Evolutionary conservation across 164 flowering plant species (phyloP).

Genomic region (Macadamia integrifolia): DNA sequence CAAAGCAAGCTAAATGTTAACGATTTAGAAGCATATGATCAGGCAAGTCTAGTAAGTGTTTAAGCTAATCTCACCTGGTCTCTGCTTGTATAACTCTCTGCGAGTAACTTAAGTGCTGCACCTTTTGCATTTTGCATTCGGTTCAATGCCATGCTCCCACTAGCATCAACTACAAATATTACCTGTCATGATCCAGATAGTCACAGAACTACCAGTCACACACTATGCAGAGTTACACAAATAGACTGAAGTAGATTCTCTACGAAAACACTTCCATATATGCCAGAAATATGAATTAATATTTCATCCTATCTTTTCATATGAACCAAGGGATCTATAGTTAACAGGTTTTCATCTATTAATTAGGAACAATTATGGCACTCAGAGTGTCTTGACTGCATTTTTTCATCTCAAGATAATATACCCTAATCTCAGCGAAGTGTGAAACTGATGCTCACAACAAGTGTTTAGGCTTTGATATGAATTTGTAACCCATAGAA

Average conservation of each 20-base stretch:
- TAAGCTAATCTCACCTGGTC: constrained; percentile 63
- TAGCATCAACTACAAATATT: constrained; percentile 98
- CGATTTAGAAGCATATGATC: background rate
- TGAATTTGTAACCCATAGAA: background rate
- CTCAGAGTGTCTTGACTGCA: background rate
- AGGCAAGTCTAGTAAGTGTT: background rate
- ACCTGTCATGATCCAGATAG: constrained; percentile 48
- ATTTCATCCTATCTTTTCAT: background rate
- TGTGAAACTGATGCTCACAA: background rate
- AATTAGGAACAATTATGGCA: background rate
- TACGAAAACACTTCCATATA: background rate
- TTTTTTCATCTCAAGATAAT: background rate
- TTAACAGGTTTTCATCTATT: background rate
- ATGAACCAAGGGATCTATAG: background rate
- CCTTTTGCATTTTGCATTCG: constrained; percentile 99
- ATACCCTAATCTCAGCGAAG: background rate
- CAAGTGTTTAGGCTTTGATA: background rate
- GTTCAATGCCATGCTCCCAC: constrained; percentile 99
- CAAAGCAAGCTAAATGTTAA: background rate
- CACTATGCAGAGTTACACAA: constrained; percentile 2
- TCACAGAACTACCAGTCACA: constrained; percentile 9
- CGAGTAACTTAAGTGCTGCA: constrained; percentile 87
- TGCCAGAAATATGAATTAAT: background rate
- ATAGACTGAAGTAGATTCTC: background rate
- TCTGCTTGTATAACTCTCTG: constrained; percentile 97